phyloP scores from a whole-genome alignment of 495 filamentous ascomycete species.

The Friedmanniomyces simplex region DNA sequence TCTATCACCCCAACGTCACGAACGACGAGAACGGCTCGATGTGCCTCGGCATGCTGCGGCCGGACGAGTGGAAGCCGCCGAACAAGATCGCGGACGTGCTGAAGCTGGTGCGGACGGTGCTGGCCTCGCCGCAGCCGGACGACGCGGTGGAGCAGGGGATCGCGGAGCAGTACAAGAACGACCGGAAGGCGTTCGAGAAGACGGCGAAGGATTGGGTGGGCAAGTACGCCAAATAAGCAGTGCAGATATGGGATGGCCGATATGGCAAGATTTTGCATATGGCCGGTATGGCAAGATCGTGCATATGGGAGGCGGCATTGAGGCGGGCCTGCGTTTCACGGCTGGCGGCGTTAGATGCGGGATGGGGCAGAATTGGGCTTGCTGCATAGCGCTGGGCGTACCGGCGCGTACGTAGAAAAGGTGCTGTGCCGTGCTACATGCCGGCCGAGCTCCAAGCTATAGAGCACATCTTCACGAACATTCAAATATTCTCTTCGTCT shows the following conservation, averaged over 20 bases:
- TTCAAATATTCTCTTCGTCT: neutral
- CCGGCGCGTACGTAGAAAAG: neutral
- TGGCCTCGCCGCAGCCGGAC: conserved; percentile 83
- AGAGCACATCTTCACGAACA: neutral
- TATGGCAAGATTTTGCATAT: too few species aligned
- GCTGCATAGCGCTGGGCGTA: conserved; percentile 2
- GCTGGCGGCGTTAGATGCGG: neutral
- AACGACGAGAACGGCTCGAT: conserved; percentile 88
- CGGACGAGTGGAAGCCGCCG: conserved; percentile 91
- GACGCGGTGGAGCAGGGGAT: conserved; percentile 85
- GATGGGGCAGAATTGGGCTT: neutral
- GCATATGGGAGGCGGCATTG: neutral
- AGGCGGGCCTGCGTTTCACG: neutral
- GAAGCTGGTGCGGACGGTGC: conserved; percentile 62
- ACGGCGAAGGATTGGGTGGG: conserved; percentile 71
- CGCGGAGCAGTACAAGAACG: conserved; percentile 71
- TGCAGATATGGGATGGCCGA: neutral
- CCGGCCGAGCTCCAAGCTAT: neutral
- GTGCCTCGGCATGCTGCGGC: conserved; percentile 79
- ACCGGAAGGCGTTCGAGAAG: conserved; percentile 68
- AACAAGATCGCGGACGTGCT: conserved; percentile 69
- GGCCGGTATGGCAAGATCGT: too few species aligned
- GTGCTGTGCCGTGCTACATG: neutral
- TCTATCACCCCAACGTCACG: conserved; percentile 97
- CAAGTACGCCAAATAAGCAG: conserved; percentile 52